Conservation (phyloP, 2,329 filamentous ascomycete genomes). For the Cadophora sp. region DNA sequence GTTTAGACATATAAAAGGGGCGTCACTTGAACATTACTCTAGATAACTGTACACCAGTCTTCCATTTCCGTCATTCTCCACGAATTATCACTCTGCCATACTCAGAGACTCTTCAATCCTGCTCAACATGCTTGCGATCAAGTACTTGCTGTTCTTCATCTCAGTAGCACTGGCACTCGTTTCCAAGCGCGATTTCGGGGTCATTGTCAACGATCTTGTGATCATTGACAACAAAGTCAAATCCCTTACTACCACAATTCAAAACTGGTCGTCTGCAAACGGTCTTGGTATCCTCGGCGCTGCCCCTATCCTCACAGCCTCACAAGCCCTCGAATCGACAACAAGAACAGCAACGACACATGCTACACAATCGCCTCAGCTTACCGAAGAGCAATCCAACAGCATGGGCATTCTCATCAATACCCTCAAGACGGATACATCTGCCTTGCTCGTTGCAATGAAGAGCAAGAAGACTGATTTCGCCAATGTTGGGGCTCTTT, state of each 20-base stretch:
- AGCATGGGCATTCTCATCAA: conserved; percentile 6
- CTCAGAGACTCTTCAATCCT: not conserved
- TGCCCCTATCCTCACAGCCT: conserved; percentile 17
- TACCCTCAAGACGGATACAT: conserved; percentile 5
- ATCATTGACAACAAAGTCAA: conserved; percentile 7
- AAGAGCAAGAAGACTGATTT: conserved; percentile 21
- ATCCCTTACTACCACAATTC: not conserved
- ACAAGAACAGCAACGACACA: conserved; percentile 9
- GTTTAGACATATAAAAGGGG: not conserved
- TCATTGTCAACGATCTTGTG: not conserved
- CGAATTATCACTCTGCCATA: not conserved
- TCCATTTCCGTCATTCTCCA: not conserved
- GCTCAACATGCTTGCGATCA: conserved; percentile 9
- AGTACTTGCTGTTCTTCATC: not conserved
- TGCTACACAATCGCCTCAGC: conserved; percentile 2
- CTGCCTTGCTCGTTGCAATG: conserved; percentile 12
- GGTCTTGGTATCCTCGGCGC: conserved; percentile 9
- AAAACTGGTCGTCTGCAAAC: conserved; percentile 13
- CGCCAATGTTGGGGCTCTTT: conserved; percentile 8
- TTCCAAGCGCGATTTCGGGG: not conserved
- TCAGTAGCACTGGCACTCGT: not conserved
- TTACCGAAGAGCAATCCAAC: conserved; percentile 12
- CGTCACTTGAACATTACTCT: not conserved
- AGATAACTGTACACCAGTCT: not conserved
- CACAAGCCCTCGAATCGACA: not conserved